Conservation (phyloP, 305 asterid species). For the Withania somnifera region DNA sequence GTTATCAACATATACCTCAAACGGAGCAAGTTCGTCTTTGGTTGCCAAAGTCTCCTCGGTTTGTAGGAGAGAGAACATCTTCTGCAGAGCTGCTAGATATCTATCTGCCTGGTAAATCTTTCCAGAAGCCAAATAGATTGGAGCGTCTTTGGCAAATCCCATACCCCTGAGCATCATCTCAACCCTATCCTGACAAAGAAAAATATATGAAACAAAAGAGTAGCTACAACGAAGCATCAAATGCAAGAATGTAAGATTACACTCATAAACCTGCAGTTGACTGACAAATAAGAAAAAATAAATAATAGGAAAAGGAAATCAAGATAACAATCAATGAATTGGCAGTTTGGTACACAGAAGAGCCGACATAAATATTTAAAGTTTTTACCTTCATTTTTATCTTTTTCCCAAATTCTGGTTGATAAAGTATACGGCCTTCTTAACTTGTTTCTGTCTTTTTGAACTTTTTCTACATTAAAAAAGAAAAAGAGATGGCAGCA, state of each 20-base stretch:
- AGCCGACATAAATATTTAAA: neutral
- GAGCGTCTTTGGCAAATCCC: conserved; percentile 69
- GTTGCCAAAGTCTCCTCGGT: conserved; percentile 70
- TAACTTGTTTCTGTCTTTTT: neutral
- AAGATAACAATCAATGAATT: neutral
- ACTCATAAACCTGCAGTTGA: neutral
- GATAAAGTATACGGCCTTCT: neutral
- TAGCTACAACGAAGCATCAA: neutral
- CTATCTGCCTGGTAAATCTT: conserved; percentile 54
- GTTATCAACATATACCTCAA: conserved; percentile 37
- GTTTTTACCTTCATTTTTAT: neutral
- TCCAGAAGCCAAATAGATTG: conserved; percentile 81
- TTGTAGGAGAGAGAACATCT: conserved; percentile 72
- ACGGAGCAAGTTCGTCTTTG: conserved; percentile 56
- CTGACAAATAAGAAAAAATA: neutral
- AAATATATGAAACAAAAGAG: conserved; percentile 21
- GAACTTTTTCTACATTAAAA: neutral
- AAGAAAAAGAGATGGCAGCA: neutral
- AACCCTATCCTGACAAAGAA: conserved; percentile 96
- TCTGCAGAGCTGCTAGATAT: conserved; percentile 46
- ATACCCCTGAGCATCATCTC: conserved; percentile 95
- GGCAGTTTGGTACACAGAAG: neutral
- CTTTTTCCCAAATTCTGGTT: neutral
- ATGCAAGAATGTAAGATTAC: neutral
- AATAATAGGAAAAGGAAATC: neutral